A percentile compares a stretch with the other conserved stretches of the same genome.
These are phyloP conservation scores for Marsdenia floribunda DNA, from an alignment of 257 asterid genomes.

Conservation along the genomic window DNA sequence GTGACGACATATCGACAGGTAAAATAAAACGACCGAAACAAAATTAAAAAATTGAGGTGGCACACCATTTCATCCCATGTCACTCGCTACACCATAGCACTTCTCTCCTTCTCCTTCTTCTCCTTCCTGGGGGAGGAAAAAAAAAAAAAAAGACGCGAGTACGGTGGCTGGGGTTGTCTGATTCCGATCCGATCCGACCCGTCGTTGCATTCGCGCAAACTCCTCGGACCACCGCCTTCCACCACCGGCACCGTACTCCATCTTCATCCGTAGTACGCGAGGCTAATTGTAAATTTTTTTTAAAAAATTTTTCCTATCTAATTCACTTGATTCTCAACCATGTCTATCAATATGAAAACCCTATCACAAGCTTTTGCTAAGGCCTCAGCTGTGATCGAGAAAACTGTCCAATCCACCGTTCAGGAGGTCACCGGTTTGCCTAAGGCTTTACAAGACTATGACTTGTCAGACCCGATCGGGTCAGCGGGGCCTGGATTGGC, in stretches of 20 bases:
- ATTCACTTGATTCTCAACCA: conserved; percentile 13
- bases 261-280: not conserved
- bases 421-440: conserved; percentile 96
- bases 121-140: not conserved
- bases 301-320: not conserved
- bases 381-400: conserved; percentile 95
- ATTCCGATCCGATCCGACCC: conserved; percentile 6
- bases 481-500: conserved; percentile 91
- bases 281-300: not conserved
- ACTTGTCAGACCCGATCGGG: conserved; percentile 82
- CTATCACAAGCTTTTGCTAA: conserved; percentile 89
- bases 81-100: not conserved
- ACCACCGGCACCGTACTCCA: not conserved
- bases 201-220: not conserved
- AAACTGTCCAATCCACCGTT: conserved; percentile 92
- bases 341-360: conserved; percentile 94
- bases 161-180: conserved; percentile 8
- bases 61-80: not conserved
- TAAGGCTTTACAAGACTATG: conserved; percentile 79
- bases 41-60: not conserved
- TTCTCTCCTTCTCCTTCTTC: not conserved
- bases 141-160: not conserved
- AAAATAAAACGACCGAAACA: not conserved
- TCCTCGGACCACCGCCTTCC: not conserved
- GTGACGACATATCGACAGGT: not conserved